phyloP scores from a whole-genome alignment of 2,329 filamentous ascomycete species.

The Leptoxyphium fumago region DNA sequence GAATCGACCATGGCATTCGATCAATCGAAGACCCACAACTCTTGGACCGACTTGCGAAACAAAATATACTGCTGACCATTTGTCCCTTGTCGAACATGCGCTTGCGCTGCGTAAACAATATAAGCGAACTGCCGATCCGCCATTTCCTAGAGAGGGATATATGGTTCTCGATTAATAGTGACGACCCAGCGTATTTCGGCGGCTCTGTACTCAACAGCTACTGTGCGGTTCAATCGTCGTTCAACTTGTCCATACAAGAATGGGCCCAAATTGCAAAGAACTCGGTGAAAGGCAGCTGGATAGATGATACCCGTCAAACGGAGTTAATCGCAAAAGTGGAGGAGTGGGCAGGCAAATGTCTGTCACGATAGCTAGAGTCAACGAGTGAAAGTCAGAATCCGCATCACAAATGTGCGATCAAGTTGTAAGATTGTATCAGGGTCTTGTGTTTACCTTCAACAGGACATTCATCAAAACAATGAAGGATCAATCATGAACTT shows the following conservation, averaged over 20 bases:
- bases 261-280: slow-evolving; percentile 50
- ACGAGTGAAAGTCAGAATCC: too few relatives aligned
- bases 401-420: too few relatives aligned
- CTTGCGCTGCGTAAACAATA: slow-evolving; percentile 37
- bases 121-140: slow-evolving; percentile 46
- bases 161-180: slow-evolving; percentile 57
- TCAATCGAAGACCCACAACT: slow-evolving; percentile 46
- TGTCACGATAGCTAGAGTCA: too few relatives aligned
- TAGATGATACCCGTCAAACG: slow-evolving; percentile 45
- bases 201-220: slow-evolving; percentile 56
- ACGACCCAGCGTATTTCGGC: slow-evolving; percentile 63
- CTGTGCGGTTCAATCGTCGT: slow-evolving; percentile 59
- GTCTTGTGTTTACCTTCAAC: too few relatives aligned
- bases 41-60: slow-evolving; percentile 37
- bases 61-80: slow-evolving; percentile 49
- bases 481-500: too few relatives aligned
- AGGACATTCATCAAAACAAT: too few relatives aligned
- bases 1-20: slow-evolving; percentile 63
- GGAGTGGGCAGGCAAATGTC: too few relatives aligned
- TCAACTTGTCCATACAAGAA: slow-evolving; percentile 45
- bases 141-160: slow-evolving; percentile 49
- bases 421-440: too few relatives aligned
- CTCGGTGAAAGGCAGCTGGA: slow-evolving; percentile 57
- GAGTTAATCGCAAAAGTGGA: slow-evolving; percentile 31
- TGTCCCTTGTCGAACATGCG: slow-evolving; percentile 62